Percentiles rank a stretch among this genome's conserved stretches.
phyloP scores from a whole-genome alignment of 192 early-diverging fungal species.

The Gryganskiella cystojenkinii region DNA sequence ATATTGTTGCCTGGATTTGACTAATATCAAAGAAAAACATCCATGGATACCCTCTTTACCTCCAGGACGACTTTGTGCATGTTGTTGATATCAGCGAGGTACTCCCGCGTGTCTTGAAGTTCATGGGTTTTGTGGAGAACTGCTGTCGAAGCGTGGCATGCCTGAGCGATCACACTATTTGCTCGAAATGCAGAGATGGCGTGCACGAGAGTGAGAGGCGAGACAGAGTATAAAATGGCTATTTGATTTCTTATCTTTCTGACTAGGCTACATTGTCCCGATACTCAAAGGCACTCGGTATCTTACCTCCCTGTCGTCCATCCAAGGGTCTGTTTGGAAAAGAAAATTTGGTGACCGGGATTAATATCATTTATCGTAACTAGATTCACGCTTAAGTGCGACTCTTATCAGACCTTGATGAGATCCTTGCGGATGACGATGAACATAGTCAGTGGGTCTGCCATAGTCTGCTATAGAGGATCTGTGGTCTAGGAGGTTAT shows the following conservation, averaged over 20 bases:
- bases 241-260: no score
- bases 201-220: not conserved
- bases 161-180: constrained; percentile 76
- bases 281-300: no score
- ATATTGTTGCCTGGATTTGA: no score
- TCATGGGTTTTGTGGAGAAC: constrained; percentile 71
- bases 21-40: no score
- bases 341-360: not conserved
- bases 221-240: not conserved
- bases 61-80: constrained; percentile 86
- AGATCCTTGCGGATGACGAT: constrained; percentile 85
- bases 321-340: constrained; percentile 43
- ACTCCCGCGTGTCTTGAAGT: constrained; percentile 68
- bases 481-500: no score
- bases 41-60: no score
- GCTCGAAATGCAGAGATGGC: not conserved
- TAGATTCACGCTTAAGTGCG: no score
- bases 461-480: no score
- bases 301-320: constrained; percentile 79
- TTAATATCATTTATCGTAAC: no score
- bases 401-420: constrained; percentile 61
- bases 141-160: constrained; percentile 76
- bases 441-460: constrained; percentile 79
- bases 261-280: no score
- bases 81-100: constrained; percentile 65